Evolutionary conservation across 2,329 filamentous ascomycete species (phyloP).

Genomic region (Ophiocordyceps sinensis): DNA sequence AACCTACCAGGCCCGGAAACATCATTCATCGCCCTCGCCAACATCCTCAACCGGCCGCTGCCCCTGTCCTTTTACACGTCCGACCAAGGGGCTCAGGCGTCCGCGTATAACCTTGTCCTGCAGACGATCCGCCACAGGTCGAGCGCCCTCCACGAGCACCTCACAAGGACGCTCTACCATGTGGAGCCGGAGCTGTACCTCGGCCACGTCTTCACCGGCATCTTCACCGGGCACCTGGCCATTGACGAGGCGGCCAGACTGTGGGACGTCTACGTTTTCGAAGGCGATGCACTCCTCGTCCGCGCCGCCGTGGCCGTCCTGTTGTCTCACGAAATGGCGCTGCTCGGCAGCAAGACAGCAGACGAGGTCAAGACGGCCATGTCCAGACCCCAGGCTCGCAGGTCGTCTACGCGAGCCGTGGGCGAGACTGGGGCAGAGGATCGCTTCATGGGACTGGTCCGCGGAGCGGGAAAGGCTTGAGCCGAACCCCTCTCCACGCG

Average conservation of each 20-base stretch:
- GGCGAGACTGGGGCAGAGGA: constrained; percentile 33
- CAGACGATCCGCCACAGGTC: constrained; percentile 52
- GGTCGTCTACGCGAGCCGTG: constrained; percentile 18
- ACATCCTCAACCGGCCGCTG: constrained; percentile 61
- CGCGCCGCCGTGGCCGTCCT: constrained; percentile 58
- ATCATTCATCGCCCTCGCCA: constrained; percentile 59
- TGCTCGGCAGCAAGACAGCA: constrained; percentile 30
- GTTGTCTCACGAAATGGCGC: constrained; percentile 33
- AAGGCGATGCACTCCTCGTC: constrained; percentile 60
- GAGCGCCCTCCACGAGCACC: constrained; percentile 46
- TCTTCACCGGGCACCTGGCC: constrained; percentile 49
- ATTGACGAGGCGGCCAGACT: constrained; percentile 58
- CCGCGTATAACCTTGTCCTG: constrained; percentile 55
- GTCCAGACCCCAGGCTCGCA: constrained; percentile 16
- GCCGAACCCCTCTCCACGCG: neutral
- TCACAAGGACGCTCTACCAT: constrained; percentile 34
- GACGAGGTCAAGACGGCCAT: constrained; percentile 27
- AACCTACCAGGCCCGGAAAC: constrained; percentile 50
- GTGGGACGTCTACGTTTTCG: constrained; percentile 75
- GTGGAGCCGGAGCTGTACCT: constrained; percentile 40
- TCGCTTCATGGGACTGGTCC: constrained; percentile 20
- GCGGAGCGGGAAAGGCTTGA: constrained; percentile 19
- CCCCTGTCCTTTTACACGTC: constrained; percentile 62
- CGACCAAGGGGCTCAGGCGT: constrained; percentile 53
- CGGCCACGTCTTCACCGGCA: constrained; percentile 42